Percentiles rank a stretch among this genome's conserved stretches.
Evolutionary conservation across 208 protist species (phyloP).

Genomic region (Jaenimonas drosophilae): DNA sequence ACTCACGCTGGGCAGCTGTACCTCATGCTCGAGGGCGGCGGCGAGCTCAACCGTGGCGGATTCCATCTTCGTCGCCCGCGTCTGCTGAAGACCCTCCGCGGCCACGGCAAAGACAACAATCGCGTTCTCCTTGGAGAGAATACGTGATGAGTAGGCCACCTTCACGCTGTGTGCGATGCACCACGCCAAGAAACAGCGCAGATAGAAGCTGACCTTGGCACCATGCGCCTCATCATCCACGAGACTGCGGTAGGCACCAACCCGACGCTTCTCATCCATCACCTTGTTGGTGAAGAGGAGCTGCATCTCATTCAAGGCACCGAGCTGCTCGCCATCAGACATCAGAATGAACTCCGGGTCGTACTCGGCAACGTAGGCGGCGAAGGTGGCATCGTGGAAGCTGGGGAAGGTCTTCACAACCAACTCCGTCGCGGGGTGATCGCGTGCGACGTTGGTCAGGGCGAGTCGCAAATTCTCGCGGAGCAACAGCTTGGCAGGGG

Average conservation of each 20-base stretch:
- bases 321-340: slow-evolving; percentile 84
- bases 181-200: slow-evolving; percentile 73
- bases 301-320: slow-evolving; percentile 28
- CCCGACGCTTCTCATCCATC: slow-evolving; percentile 16
- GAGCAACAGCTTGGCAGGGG: slow-evolving; percentile 71
- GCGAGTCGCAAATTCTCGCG: slow-evolving; percentile 54
- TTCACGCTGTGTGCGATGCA: slow-evolving; percentile 51
- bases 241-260: slow-evolving; percentile 50
- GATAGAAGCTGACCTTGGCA: slow-evolving; percentile 51
- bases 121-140: slow-evolving; percentile 75
- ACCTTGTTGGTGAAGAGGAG: slow-evolving; percentile 42
- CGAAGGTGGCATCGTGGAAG: slow-evolving; percentile 55
- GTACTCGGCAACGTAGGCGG: slow-evolving; percentile 36
- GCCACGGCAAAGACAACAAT: slow-evolving; percentile 74
- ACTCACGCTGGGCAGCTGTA: slow-evolving; percentile 22
- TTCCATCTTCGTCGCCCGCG: slow-evolving; percentile 44
- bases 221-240: slow-evolving; percentile 60
- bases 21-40: slow-evolving; percentile 23
- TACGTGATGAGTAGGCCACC: slow-evolving; percentile 76
- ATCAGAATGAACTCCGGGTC: slow-evolving; percentile 86
- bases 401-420: slow-evolving; percentile 56
- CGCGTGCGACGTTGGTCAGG: slow-evolving; percentile 26
- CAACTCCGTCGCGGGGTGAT: slow-evolving; percentile 20
- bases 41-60: slow-evolving; percentile 27
- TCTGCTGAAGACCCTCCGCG: slow-evolving; percentile 47